phyloP scores from a whole-genome alignment of 1,139 yeast species.

The Lodderomyces margitis region DNA sequence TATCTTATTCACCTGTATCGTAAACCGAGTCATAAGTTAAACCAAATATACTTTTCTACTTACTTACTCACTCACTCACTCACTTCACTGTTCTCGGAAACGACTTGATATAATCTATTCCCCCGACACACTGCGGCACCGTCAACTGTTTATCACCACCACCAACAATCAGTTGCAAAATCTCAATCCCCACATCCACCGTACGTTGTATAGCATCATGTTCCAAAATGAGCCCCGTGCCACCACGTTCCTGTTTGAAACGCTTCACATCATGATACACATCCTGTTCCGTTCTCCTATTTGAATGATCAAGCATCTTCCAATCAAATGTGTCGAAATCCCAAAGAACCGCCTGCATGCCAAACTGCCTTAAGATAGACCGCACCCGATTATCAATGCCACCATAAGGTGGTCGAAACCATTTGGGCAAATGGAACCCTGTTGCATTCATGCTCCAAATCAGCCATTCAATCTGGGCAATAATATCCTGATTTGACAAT shows the following conservation, averaged over 20 bases:
- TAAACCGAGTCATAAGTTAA: no score
- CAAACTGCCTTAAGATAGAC: slow-evolving; percentile 76
- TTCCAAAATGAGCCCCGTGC: slow-evolving; percentile 68
- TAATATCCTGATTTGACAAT: slow-evolving; percentile 71
- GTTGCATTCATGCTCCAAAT: slow-evolving; percentile 99
- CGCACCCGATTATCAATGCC: slow-evolving; percentile 87
- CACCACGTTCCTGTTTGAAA: slow-evolving; percentile 41
- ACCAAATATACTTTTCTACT: neutral
- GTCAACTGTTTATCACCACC: slow-evolving; percentile 59
- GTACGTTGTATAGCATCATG: slow-evolving; percentile 75
- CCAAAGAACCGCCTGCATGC: slow-evolving; percentile 88
- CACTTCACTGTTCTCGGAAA: slow-evolving; percentile 15
- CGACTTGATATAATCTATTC: slow-evolving; percentile 44
- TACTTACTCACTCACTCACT: neutral
- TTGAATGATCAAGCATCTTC: slow-evolving; percentile 52
- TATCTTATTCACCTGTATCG: no score
- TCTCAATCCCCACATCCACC: slow-evolving; percentile 64
- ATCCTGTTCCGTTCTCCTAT: slow-evolving; percentile 42
- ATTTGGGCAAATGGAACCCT: slow-evolving; percentile 81
- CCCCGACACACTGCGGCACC: slow-evolving; percentile 81
- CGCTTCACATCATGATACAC: slow-evolving; percentile 53
- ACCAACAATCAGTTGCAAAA: slow-evolving; percentile 42
- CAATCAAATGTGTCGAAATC: slow-evolving; percentile 91
- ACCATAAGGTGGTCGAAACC: slow-evolving; percentile 96
- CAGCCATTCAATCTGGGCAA: slow-evolving; percentile 92